These are phyloP conservation scores for Backusella parvicylindrica DNA, from an alignment of 192 early-diverging fungal genomes.

Conservation along the genomic window DNA sequence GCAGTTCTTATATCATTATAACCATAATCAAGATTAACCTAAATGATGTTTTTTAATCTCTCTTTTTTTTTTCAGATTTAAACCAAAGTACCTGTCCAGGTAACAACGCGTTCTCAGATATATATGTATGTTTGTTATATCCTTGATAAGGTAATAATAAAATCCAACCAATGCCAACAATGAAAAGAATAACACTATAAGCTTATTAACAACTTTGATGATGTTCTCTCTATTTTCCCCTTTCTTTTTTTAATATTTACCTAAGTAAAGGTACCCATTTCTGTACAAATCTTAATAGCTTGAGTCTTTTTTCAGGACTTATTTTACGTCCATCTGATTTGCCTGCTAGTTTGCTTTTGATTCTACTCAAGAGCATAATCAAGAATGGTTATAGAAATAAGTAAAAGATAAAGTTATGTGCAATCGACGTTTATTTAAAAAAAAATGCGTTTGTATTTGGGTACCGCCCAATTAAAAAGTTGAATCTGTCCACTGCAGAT, in stretches of 20 bases:
- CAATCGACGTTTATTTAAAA: neutral
- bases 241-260: too few species aligned
- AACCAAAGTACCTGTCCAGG: conserved; percentile 55
- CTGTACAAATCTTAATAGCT: neutral
- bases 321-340: neutral
- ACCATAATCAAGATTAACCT: conserved; percentile 54
- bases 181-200: conserved; percentile 51
- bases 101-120: conserved; percentile 77
- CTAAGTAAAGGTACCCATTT: neutral
- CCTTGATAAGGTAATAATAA: conserved; percentile 57
- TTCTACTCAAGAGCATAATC: neutral
- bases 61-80: neutral
- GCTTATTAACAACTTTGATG: neutral
- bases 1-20: conserved; percentile 42
- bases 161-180: conserved; percentile 60
- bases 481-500: too few species aligned
- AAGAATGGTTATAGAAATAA: neutral
- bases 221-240: neutral
- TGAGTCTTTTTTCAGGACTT: neutral
- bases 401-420: neutral
- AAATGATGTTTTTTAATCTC: neutral
- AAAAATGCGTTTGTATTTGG: neutral
- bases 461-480: too few species aligned
- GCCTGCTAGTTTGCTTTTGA: neutral
- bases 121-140: conserved; percentile 64